Evolutionary conservation across 495 filamentous ascomycete genomes (phyloP), one percentile per base, ranked within the genome.

Genomic region (Lasiosphaeris hirsuta): DNA sequence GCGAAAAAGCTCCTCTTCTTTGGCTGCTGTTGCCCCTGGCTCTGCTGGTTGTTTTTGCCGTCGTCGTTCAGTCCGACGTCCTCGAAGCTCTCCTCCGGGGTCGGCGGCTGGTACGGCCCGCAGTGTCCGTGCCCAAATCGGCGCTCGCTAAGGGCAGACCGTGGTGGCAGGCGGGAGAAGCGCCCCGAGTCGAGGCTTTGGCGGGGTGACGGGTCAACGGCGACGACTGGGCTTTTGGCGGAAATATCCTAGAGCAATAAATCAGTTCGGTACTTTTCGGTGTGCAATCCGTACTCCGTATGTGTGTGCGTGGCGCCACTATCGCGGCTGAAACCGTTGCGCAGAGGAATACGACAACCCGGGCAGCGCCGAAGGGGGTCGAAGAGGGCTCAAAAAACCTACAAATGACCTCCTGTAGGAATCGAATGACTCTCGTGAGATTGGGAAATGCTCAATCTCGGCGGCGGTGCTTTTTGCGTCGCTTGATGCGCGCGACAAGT

Each of bases 401-500:
- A 96, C 92, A 76, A 98, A 98, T 56, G 94, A 97, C 59, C 94
- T 86, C 50, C 94, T 83, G 70, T 98, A 98, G 30, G 93, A 96
- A 69, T 98, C 94, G 71, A 97, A 98, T 8, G 92, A 96, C 74
- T 98, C 94, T 62, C 94, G 86, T 34, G 94, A 96, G 73, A 98
- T 98, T 51, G 88, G 90, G 73, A 98, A 98, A 18, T 90, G 92
- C 65, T 97, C 94, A 66, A 91, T 90, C 56, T 93, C 88, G 64
- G 86, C 79, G 54, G 91, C 75, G 54, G 86, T 80, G 63, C 81
- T 84, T 30, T 82, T 81, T 57, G 86, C 88, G 66, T 86, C 73
- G 61, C 73, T 89, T 7, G 88, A 88, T 1, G 86, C 83, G 61
- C 80, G 81, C 10, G 83, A 83, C 8, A 86, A 84, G 23, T 88